Base-by-base conservation (phyloP, 768 basidiomycete species). In the Lactifluus piperatus region DNA sequence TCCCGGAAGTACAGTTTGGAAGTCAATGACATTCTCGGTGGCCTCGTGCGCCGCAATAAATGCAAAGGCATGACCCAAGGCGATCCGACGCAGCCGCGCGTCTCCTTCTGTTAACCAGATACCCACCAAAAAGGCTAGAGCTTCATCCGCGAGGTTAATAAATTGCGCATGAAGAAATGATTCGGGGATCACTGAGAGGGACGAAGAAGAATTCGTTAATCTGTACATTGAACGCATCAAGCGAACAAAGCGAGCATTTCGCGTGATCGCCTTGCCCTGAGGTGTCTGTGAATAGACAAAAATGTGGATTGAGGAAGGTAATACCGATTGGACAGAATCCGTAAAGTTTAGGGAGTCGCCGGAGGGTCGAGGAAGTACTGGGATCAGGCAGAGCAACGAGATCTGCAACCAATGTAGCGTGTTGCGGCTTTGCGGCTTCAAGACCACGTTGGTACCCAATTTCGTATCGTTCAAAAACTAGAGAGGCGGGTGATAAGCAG, bases 71-170 rank as follows among this genome's bases (percentile, higher is more conserved):
- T 97, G 93, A 5, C 79, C 73, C 9, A 97, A 74, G 0, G 92
- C 84, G 1, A 83, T 76, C 2, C 78, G 71, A 57, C 72, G 77
- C 59, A 76, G 76, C 49, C 72, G 64, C 20, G 69, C 64, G 3
- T 71, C 55, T 50, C 20, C 54, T 13, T 67, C 51, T 16, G 61
- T 51, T 26, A 71, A 75, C 79, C 88, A 91, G 26, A 88, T 67
- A 0, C 88, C 86, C 0, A 86, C 81, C 11, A 99, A 80, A 75
- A 99, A 95, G 0, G 84, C 76, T 13, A 97, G 73, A 0, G 87
- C 77, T 54, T 85, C 86, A 30, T 85, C 81, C 52, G 79, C 81
- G 13, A 95, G 73, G 57, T 77, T 81, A 32, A 78, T 71, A 67
- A 97, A 91, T 3, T 94, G 72, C 0, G 76, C 68, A 56, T 77